A percentile compares a stretch with the other conserved stretches of the same genome.
These are phyloP conservation scores for Lactuca sativa DNA, from an alignment of 129 eudicot genomes.

Conservation along the genomic window DNA sequence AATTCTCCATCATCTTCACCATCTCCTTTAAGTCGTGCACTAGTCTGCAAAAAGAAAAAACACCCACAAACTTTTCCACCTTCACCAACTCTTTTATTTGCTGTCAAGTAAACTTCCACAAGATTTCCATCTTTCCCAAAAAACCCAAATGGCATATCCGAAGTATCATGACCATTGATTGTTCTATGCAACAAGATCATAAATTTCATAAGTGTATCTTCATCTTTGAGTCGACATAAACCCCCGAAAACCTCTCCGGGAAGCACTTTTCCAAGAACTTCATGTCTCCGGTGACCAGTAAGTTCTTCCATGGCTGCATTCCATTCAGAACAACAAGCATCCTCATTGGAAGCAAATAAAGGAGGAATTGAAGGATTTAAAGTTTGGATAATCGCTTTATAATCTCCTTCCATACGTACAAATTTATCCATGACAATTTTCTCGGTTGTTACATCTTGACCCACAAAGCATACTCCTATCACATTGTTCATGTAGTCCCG, in stretches of 20 bases:
- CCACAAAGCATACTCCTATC: slow-evolving; percentile 69
- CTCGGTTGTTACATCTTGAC: slow-evolving; percentile 66
- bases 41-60: slow-evolving; percentile 57
- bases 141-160: slow-evolving; percentile 51
- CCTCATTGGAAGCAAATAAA: slow-evolving; percentile 61
- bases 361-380: slow-evolving; percentile 62
- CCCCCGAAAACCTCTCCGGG: slow-evolving; percentile 68
- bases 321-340: slow-evolving; percentile 72
- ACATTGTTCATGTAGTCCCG: slow-evolving; percentile 53
- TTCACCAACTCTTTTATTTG: slow-evolving; percentile 45
- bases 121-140: slow-evolving; percentile 41
- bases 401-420: slow-evolving; percentile 61
- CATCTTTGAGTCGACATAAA: slow-evolving; percentile 49
- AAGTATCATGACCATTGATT: slow-evolving; percentile 52
- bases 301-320: slow-evolving; percentile 66
- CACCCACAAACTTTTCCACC: slow-evolving; percentile 54
- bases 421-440: slow-evolving; percentile 55
- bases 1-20: slow-evolving; percentile 15
- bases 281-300: slow-evolving; percentile 52
- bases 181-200: slow-evolving; percentile 46
- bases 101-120: slow-evolving; percentile 50
- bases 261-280: slow-evolving; percentile 52
- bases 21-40: not conserved
- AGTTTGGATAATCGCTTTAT: slow-evolving; percentile 52
- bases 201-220: slow-evolving; percentile 45